Base-by-base conservation (phyloP, 345 rosid species). In the Ceriops tagal region DNA sequence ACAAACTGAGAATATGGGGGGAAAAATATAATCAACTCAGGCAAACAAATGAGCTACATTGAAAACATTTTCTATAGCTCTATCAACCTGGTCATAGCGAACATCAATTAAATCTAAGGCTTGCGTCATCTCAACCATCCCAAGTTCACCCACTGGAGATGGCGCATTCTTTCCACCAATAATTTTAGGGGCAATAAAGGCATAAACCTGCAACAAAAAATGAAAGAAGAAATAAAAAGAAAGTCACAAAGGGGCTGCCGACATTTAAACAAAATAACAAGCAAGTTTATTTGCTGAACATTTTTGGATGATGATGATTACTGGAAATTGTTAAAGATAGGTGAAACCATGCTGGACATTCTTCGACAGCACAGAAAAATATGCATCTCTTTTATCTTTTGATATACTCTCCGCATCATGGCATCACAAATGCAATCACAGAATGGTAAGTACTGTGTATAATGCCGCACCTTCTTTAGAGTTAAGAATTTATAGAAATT, bases 91-190 rank as follows among this genome's bases (percentile, higher is more conserved):
- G 77, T 95, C 99, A 60, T 88, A 89, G 81, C 78, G 76, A 78
- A 89, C 87, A 73, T 95, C 96, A 20, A 85, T 83, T 32, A 95
- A 74, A 80, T 95, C 88, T 53, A 95, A 69, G 52, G 99, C 99
- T 79, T 95, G 99, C 57, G 97, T 79, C 99, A 95, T 92, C 84
- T 95, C 96, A 66, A 92, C 93, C 99, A 95, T 91, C 62, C 99
- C 99, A 65, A 95, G 96, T 65, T 95, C 99, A 82, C 93, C 93
- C 67, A 95, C 99, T 30, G 97, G 97, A 71, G 99, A 78, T 31
- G 96, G 97, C 0, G 97, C 97, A 76, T 80, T 70, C 43, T 74
- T 91, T 62, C 99, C 99, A 64, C 99, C 96, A 64, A 92, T 89
- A 58, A 93, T 92, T 82, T 93, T 93, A 15, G 99, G 99, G 34